Evolutionary conservation across 2,329 filamentous ascomycete genomes (phyloP).

Genomic region (Sporothrix dimorphospora): DNA sequence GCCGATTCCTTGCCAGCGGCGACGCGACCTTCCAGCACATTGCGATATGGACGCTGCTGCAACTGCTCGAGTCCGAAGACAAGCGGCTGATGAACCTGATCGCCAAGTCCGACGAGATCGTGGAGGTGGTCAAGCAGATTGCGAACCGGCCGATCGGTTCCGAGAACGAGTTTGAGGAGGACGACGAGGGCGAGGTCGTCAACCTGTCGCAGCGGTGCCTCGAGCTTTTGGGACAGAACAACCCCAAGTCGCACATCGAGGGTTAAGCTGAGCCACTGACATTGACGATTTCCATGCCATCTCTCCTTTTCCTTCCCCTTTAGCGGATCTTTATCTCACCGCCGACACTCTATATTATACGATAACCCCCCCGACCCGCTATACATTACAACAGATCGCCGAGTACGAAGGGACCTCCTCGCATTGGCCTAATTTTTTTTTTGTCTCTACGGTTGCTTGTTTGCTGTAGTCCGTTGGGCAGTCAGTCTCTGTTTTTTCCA

Average conservation of each 20-base stretch:
- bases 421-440: slow-evolving; percentile 30
- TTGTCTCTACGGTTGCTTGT: slow-evolving; percentile 20
- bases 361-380: neutral
- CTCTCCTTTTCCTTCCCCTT: neutral
- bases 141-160: slow-evolving; percentile 86
- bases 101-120: slow-evolving; percentile 85
- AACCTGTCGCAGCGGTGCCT: slow-evolving; percentile 87
- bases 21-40: slow-evolving; percentile 99
- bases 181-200: slow-evolving; percentile 91
- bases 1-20: slow-evolving; percentile 88
- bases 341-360: neutral
- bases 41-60: slow-evolving; percentile 95
- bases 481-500: slow-evolving; percentile 16
- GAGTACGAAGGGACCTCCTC: neutral
- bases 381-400: slow-evolving; percentile 18
- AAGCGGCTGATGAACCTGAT: slow-evolving; percentile 86
- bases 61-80: slow-evolving; percentile 94
- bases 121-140: slow-evolving; percentile 89
- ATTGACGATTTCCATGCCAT: neutral
- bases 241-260: slow-evolving; percentile 80
- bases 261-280: slow-evolving; percentile 52
- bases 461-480: neutral
- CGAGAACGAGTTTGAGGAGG: slow-evolving; percentile 83
- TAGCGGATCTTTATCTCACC: neutral
- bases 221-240: slow-evolving; percentile 77